These are phyloP conservation scores for Pythium sukuiense DNA, from an alignment of 352 stramenopile genomes.

Conservation along the genomic window DNA sequence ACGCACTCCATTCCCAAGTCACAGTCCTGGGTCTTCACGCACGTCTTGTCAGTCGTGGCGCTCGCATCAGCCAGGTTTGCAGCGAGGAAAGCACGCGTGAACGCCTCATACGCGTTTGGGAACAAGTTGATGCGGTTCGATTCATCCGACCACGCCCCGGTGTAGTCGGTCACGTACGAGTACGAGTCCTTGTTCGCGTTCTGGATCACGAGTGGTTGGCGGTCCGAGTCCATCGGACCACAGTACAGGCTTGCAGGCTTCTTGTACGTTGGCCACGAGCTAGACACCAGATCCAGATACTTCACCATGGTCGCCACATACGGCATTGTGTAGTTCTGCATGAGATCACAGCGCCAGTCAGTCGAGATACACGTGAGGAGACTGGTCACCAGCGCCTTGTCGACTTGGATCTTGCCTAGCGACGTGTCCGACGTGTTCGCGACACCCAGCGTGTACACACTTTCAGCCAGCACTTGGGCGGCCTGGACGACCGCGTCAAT, in stretches of 20 bases:
- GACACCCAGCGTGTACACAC: conserved; percentile 61
- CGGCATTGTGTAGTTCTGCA: conserved; percentile 65
- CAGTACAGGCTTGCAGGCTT: conserved; percentile 60
- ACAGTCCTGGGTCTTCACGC: conserved; percentile 59
- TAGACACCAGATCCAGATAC: conserved; percentile 49
- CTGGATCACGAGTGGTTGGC: conserved; percentile 50
- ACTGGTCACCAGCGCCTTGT: conserved; percentile 50
- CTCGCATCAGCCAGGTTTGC: conserved; percentile 38
- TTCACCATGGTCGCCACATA: conserved; percentile 66
- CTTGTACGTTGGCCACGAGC: conserved; percentile 53
- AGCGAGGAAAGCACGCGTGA: conserved; percentile 71
- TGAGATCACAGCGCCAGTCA: conserved; percentile 72
- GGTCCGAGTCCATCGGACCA: conserved; percentile 43
- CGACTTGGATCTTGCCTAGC: conserved; percentile 38
- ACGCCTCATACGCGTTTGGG: conserved; percentile 82
- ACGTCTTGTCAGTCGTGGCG: conserved; percentile 42
- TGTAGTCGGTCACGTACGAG: conserved; percentile 46
- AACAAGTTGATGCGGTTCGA: conserved; percentile 60
- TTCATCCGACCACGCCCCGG: conserved; percentile 55
- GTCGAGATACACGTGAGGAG: conserved; percentile 61
- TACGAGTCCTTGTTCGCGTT: conserved; percentile 31
- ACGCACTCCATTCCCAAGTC: conserved; percentile 68
- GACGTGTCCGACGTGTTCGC: conserved; percentile 39
- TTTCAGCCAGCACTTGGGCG: conserved; percentile 74
- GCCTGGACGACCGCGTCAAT: conserved; percentile 52